Percentiles rank a stretch among this genome's conserved stretches.
These are phyloP conservation scores for Flammula alnicola DNA, from an alignment of 1,284 basidiomycete genomes.

Conservation along the genomic window DNA sequence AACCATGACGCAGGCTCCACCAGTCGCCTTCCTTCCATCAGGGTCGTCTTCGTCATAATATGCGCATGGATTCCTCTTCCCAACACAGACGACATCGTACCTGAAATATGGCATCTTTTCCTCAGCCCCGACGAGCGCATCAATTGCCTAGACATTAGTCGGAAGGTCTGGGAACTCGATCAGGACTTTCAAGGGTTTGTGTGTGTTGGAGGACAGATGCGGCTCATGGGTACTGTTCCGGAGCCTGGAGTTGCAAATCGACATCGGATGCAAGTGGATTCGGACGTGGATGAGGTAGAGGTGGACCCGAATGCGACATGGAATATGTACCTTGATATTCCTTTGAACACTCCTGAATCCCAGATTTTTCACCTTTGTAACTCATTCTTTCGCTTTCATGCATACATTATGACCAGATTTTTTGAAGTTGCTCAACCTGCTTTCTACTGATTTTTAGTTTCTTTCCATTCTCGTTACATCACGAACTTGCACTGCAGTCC, in stretches of 20 bases:
- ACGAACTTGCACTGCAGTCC: no score
- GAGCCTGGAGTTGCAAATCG: neutral
- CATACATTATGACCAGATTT: no score
- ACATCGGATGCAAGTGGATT: neutral
- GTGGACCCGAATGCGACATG: conserved; percentile 1
- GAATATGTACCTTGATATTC: conserved; percentile 14
- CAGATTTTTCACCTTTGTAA: no score
- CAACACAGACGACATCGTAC: conserved; percentile 1
- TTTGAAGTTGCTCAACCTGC: no score
- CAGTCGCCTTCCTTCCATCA: no score
- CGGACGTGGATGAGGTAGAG: neutral
- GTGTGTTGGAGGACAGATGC: conserved; percentile 1
- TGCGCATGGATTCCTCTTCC: conserved; percentile 12
- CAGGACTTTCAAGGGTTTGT: conserved; percentile 11
- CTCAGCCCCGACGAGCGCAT: conserved; percentile 6
- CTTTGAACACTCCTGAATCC: no score
- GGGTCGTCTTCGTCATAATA: conserved; percentile 9
- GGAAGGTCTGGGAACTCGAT: conserved; percentile 7
- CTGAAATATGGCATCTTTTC: conserved; percentile 14
- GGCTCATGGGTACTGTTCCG: conserved; percentile 9
- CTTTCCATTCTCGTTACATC: no score
- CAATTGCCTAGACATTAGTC: conserved; percentile 8
- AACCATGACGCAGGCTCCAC: no score
- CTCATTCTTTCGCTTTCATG: no score
- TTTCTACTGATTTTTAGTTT: no score